Conservation (phyloP, 225 moss, liverwort and hornwort species). For the Rhytidiadelphus loreus region DNA sequence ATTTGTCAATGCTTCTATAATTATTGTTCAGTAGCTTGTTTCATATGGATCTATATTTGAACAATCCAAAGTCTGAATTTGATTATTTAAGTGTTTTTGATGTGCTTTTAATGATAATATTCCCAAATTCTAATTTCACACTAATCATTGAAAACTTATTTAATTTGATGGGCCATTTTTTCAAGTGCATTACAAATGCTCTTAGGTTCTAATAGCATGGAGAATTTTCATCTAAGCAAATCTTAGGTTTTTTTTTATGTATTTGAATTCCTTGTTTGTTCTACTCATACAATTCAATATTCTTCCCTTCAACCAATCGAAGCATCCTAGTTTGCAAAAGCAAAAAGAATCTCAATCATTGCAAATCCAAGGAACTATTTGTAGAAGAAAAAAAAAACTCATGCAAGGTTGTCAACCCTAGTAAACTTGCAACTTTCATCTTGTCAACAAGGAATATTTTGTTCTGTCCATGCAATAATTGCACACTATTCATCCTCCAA, state of each 20-base stretch:
- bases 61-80: background rate
- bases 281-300: background rate
- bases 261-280: background rate
- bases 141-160: background rate
- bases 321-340: background rate
- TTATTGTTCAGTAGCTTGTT: background rate
- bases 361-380: background rate
- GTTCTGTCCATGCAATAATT: background rate
- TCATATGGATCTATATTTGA: background rate
- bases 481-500: fast-evolving
- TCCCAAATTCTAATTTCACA: background rate
- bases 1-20: background rate
- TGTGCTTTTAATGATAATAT: background rate
- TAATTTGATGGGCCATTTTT: background rate
- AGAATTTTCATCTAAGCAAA: background rate
- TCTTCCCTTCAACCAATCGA: background rate
- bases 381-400: background rate
- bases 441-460: background rate
- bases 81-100: background rate
- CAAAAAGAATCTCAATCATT: background rate
- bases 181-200: background rate
- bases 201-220: background rate
- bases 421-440: background rate
- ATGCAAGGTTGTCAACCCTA: background rate
- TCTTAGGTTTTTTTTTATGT: fast-evolving